Evolutionary conservation across 495 filamentous ascomycete species (phyloP).

Genomic region (Hypoxylon perforatum): DNA sequence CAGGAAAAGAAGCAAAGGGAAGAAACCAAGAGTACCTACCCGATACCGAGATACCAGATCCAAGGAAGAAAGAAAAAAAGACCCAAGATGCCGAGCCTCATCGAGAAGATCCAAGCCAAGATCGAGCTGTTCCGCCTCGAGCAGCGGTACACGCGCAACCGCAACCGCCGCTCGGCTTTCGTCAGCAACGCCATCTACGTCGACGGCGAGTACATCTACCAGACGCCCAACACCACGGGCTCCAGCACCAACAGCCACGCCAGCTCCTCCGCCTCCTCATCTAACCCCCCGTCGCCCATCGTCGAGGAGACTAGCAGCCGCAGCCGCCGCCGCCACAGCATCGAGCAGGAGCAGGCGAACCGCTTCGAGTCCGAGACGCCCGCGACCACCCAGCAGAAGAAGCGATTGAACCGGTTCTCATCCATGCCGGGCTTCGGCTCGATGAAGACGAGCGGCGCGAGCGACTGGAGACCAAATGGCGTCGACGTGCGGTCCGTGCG

Average conservation of each 20-base stretch:
- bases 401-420: constrained; percentile 58
- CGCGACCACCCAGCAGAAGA: constrained; percentile 36
- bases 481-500: constrained; percentile 27
- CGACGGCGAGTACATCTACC: constrained; percentile 90
- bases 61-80: no score
- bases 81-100: constrained; percentile 46
- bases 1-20: constrained; percentile 1
- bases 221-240: constrained; percentile 61
- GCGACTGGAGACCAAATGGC: constrained; percentile 35
- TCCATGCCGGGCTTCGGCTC: constrained; percentile 61
- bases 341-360: constrained; percentile 32
- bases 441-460: constrained; percentile 15
- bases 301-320: constrained; percentile 22
- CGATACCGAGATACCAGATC: not conserved
- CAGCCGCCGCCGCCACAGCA: constrained; percentile 30
- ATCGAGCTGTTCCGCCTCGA: constrained; percentile 92
- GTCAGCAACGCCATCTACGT: constrained; percentile 87
- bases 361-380: constrained; percentile 23
- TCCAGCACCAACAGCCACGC: constrained; percentile 54
- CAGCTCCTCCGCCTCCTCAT: constrained; percentile 30
- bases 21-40: not conserved
- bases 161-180: constrained; percentile 83
- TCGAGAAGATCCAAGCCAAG: constrained; percentile 67
- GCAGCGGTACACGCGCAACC: constrained; percentile 88
- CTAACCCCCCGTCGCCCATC: constrained; percentile 40